Conservation (phyloP, 2,329 filamentous ascomycete species). For the Aspergillus pseudotamarii region DNA sequence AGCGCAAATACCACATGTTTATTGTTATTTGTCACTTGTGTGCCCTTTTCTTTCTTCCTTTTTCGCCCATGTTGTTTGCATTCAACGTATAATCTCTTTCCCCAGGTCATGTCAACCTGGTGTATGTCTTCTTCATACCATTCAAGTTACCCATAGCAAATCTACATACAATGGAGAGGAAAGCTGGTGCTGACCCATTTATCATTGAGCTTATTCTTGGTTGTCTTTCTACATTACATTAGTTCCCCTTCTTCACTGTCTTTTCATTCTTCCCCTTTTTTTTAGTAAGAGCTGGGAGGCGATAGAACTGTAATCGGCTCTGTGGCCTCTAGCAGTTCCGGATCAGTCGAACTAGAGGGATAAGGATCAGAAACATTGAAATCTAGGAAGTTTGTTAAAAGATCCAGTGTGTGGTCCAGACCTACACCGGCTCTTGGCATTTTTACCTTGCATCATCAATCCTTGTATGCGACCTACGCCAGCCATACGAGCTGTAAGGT, state of each 20-base stretch:
- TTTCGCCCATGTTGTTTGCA: constrained; percentile 12
- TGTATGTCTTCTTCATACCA: constrained; percentile 12
- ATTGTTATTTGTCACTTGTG: constrained; percentile 25
- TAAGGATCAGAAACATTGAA: background rate
- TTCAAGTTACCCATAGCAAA: constrained; percentile 10
- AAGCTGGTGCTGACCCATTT: constrained; percentile 18
- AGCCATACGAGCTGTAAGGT: background rate
- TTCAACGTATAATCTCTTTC: constrained; percentile 17
- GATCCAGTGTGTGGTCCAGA: background rate
- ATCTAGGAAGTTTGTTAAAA: background rate
- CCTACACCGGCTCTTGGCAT: background rate
- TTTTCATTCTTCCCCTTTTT: background rate
- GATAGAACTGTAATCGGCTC: background rate
- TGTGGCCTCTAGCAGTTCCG: background rate
- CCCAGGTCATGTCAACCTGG: constrained; percentile 14
- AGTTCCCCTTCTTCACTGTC: background rate
- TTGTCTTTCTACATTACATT: background rate
- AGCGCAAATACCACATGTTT: constrained; percentile 44
- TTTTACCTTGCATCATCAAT: background rate
- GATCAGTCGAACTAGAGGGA: background rate
- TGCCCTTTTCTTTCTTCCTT: constrained; percentile 17
- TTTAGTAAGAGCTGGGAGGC: background rate
- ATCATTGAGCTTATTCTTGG: background rate
- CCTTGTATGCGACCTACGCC: background rate
- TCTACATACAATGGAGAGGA: constrained; percentile 12